Base-by-base conservation (phyloP, 2,329 filamentous ascomycete species). In the Pestalotiopsis sp. region DNA sequence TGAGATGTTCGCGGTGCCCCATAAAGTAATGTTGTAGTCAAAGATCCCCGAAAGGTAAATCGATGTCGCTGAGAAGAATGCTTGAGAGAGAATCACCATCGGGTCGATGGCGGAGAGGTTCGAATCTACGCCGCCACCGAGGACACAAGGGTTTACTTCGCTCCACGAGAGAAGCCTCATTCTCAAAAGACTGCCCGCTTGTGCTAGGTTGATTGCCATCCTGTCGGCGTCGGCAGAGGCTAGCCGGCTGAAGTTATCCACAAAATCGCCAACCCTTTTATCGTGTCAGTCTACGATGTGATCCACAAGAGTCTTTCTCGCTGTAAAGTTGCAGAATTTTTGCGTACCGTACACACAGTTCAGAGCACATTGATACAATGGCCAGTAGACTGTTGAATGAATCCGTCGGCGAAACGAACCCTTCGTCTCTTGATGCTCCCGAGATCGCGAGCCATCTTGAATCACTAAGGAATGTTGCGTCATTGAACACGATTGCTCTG, bases 11-110 rank as follows among this genome's bases (percentile, higher is more conserved):
- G 36, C 58, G 23, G 12, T 14, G 2, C 58, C 12, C 68, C 68
- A 69, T 9, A 59, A 11, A n/a, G n/a, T 14, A 2, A 67, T 65
- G 14, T 55, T 59, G 13, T 69, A 69, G 13, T 69, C 68, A 12
- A 60, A 69, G 27, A 69, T 23, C n/a, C 68, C 68, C 2, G 68
- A 69, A 7, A 69, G 61, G 45, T 69, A 69, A 12, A 69, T 69
- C 14, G 49, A 61, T 38, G 60, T 65, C 13, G 68, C 65, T 1
- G 65, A 60, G 31, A 65, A 65, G 14, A 69, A 69, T 2, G 61
- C 23, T 36, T 31, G 49, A 6, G 39, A 20, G 3, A 69, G 61
- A 5, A 67, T 3, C 2, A 11, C 27, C 25, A 36, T 60, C 3
- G 17, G 45, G 20, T 36, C 31, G 31, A 0, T 36, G 6, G 6